Evolutionary conservation across 176 grass and related monocot species (phyloP).

Genomic region (Leersia perrieri): DNA sequence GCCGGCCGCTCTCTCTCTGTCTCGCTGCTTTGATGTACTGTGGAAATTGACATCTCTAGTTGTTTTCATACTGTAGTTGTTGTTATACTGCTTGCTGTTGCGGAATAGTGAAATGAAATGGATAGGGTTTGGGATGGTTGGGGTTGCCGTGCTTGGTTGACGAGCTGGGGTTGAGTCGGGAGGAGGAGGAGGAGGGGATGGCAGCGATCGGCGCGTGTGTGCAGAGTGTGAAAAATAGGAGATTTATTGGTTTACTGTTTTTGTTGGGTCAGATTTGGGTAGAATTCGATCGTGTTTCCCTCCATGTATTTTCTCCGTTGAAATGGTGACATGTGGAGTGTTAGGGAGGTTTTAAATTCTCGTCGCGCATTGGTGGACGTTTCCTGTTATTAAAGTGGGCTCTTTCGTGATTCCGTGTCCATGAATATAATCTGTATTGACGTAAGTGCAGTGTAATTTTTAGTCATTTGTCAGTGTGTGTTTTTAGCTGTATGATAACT

Average conservation of each 20-base stretch:
- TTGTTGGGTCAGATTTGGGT: neutral
- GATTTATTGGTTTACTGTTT: neutral
- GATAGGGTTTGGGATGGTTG: neutral
- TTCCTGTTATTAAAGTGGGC: neutral
- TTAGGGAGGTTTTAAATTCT: neutral
- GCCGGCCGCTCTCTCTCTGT: neutral
- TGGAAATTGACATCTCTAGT: neutral
- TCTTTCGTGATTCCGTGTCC: neutral
- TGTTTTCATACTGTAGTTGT: neutral
- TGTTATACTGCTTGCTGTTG: neutral
- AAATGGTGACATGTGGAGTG: neutral
- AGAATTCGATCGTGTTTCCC: neutral
- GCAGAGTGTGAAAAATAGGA: neutral
- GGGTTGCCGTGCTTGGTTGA: neutral
- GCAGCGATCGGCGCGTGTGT: neutral
- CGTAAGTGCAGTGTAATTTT: neutral
- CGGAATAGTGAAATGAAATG: conserved; percentile 1
- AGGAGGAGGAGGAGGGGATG: neutral
- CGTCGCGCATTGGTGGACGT: neutral
- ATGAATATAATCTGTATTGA: neutral
- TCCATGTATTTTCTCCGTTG: neutral
- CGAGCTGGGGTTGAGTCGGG: neutral
- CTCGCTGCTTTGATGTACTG: neutral
- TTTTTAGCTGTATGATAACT: neutral
- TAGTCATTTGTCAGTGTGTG: neutral